phyloP scores from a whole-genome alignment of 306 rosid species.

The Trifolium pratense region DNA sequence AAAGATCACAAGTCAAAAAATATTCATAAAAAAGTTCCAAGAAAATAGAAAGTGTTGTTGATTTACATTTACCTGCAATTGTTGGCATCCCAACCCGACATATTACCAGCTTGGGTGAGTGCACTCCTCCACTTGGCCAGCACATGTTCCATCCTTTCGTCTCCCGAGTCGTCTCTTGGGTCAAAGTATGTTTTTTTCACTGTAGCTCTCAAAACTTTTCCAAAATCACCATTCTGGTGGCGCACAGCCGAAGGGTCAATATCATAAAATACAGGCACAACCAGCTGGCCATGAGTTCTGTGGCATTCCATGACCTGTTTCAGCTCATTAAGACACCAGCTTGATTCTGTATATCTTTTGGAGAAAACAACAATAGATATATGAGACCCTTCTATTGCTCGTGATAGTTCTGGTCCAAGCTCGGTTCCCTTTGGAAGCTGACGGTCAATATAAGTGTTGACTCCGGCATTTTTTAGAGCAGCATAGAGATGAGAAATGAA shows the following conservation, averaged over 20 bases:
- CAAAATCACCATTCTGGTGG: not conserved
- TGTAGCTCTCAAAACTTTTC: not conserved
- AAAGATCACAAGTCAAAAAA: not conserved
- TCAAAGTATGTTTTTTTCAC: not conserved
- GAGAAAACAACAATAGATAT: constrained; percentile 19
- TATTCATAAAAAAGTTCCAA: not conserved
- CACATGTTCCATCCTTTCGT: too few relatives aligned
- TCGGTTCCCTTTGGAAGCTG: not conserved
- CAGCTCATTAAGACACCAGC: constrained; percentile 38
- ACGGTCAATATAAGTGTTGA: not conserved
- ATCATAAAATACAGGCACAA: constrained; percentile 22
- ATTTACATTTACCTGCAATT: not conserved
- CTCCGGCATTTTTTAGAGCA: not conserved
- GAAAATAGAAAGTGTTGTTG: not conserved
- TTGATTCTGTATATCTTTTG: not conserved
- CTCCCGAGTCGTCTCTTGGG: too few relatives aligned
- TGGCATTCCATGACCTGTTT: not conserved
- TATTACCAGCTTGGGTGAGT: not conserved
- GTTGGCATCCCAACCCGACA: not conserved
- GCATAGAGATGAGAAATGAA: not conserved
- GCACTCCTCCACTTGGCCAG: not conserved
- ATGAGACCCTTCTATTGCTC: not conserved
- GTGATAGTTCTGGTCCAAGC: not conserved
- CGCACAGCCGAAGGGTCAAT: not conserved
- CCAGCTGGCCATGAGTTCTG: not conserved